Evolutionary conservation across 352 stramenopile species (phyloP).

Genomic region (Sclerospora graminicola): DNA sequence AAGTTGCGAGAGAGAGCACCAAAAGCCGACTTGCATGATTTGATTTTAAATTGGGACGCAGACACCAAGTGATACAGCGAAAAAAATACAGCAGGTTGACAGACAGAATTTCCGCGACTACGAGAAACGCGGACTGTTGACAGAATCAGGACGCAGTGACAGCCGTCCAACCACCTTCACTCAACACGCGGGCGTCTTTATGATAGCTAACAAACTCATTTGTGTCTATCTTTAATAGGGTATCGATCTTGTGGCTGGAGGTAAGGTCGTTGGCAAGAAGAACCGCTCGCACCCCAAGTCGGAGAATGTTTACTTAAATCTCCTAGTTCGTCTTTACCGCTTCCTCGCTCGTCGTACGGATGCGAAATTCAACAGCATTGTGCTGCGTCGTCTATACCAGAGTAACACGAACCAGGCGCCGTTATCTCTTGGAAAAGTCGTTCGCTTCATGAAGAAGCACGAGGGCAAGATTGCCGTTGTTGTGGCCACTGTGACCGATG

Average conservation of each 20-base stretch:
- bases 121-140: conserved; percentile 1
- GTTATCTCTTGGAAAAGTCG: conserved; percentile 93
- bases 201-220: conserved; percentile 11
- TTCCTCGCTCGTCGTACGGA: conserved; percentile 98
- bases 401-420: conserved; percentile 98
- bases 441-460: conserved; percentile 98
- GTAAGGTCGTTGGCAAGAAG: conserved; percentile 97
- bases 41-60: neutral
- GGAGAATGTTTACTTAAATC: conserved; percentile 98
- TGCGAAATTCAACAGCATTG: conserved; percentile 97
- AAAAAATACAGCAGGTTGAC: conserved; percentile 11
- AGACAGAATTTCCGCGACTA: neutral
- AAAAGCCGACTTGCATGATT: no score
- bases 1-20: no score
- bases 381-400: conserved; percentile 99
- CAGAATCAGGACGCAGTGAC: neutral
- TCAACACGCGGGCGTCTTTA: neutral
- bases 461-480: conserved; percentile 98
- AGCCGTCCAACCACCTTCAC: neutral
- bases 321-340: conserved; percentile 94
- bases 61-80: neutral
- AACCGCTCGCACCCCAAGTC: conserved; percentile 96
- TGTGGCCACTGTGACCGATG: conserved; percentile 98
- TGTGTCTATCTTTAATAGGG: conserved; percentile 46
- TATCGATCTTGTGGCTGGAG: conserved; percentile 99